Conservation (phyloP, 2,329 filamentous ascomycete genomes). For the Aphanoascus verrucosus region DNA sequence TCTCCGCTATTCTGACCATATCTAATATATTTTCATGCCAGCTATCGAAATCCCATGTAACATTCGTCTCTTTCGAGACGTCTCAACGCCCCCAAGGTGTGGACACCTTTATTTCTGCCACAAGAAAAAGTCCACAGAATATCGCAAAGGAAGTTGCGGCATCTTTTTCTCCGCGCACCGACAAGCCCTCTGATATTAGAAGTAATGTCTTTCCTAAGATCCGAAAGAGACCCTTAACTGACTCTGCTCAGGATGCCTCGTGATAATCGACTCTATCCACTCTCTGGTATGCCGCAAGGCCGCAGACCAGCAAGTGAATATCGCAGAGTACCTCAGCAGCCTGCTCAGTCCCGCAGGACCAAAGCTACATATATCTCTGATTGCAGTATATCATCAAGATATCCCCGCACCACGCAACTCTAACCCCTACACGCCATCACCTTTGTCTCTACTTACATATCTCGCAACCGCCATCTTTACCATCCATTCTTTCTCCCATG, state of each 20-base stretch:
- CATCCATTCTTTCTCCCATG: slow-evolving; percentile 61
- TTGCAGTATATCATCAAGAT: slow-evolving; percentile 75
- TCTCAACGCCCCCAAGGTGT: slow-evolving; percentile 52
- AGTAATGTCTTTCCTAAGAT: slow-evolving; percentile 4
- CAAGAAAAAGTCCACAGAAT: slow-evolving; percentile 46
- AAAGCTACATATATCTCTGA: slow-evolving; percentile 48
- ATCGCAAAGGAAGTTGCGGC: slow-evolving; percentile 52
- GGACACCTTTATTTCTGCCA: slow-evolving; percentile 57
- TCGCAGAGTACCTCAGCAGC: slow-evolving; percentile 59
- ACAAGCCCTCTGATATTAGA: background rate
- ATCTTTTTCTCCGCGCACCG: slow-evolving; percentile 16
- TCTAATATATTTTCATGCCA: slow-evolving; percentile 14
- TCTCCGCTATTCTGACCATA: background rate
- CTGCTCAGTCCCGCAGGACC: slow-evolving; percentile 47
- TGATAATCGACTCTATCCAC: slow-evolving; percentile 73
- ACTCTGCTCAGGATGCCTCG: slow-evolving; percentile 49
- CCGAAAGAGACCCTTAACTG: background rate
- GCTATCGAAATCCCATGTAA: slow-evolving; percentile 53
- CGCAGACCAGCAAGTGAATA: slow-evolving; percentile 42
- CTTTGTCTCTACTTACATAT: slow-evolving; percentile 64
- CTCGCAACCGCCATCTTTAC: slow-evolving; percentile 80
- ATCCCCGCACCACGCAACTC: slow-evolving; percentile 45
- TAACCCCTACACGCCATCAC: slow-evolving; percentile 47
- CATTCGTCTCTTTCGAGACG: slow-evolving; percentile 70
- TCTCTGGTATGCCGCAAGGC: slow-evolving; percentile 40